Percentiles rank a stretch among this genome's conserved stretches.
Conservation (phyloP, 306 rosid species). For the Prunus dulcis region DNA sequence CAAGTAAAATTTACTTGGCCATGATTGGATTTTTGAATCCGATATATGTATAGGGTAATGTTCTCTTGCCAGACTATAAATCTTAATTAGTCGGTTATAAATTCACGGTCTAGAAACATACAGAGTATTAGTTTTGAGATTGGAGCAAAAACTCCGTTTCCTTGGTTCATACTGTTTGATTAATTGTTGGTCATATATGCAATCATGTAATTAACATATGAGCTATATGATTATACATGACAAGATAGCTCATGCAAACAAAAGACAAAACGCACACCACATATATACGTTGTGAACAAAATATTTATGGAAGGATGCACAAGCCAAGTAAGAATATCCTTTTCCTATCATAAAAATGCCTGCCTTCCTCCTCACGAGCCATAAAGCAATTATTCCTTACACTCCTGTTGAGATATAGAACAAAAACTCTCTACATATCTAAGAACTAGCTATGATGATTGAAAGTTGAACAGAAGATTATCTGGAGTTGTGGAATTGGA, state of each 20-base stretch:
- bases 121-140: no score
- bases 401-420: neutral
- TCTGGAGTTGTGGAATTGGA: neutral
- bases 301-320: neutral
- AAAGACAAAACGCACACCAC: neutral
- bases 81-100: no score
- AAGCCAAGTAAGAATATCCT: slow-evolving; percentile 30
- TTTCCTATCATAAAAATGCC: slow-evolving; percentile 4
- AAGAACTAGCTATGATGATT: neutral
- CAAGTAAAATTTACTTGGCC: no score
- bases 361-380: neutral
- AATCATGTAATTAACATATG: neutral
- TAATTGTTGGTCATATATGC: neutral
- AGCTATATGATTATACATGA: neutral
- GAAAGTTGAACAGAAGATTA: neutral
- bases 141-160: no score
- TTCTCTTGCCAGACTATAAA: no score
- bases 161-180: neutral
- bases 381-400: slow-evolving; percentile 26
- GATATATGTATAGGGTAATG: no score
- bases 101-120: neutral
- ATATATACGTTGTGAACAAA: neutral
- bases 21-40: no score
- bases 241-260: neutral
- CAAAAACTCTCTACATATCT: neutral